Evolutionary conservation across 2,329 filamentous ascomycete genomes (phyloP), one percentile per base, ranked within the genome.

Genomic region (Penicillium frequentans): DNA sequence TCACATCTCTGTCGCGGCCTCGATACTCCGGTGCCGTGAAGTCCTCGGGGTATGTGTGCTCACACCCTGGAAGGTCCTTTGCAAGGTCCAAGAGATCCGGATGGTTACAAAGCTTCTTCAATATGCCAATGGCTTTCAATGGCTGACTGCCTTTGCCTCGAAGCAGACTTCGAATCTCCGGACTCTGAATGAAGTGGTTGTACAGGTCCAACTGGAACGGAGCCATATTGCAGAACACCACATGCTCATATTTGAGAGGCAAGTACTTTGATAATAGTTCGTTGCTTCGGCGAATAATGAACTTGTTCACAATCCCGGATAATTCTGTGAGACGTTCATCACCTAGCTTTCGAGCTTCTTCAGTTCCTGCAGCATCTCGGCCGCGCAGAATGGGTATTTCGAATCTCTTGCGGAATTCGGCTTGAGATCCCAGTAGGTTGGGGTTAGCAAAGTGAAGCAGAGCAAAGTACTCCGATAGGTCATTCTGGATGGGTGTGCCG

Each of bases 21-120:
- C 95, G 86, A 3, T 88, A 81, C 61, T 97, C 93, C 68, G 92
- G 96, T 0, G 90, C 90, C 4, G 96, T 86, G 69, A 91, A 99
- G 69, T 96, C 93, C 2, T 90, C 87, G 0, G 95, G 95, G 69
- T 87, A 95, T 65, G 85, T 85, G 27, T 86, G 72, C 68, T 99
- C 93, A 57, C 89, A 92, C 5, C 95, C 95, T 0, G 93, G 93
- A 29, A 99, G 79, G 70, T 99, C 95, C 0, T 86, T 85, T 0
- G 88, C 81, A 1, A 98, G 81, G 59, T 93, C 90, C 33, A 99
- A 84, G 3, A 99, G 84, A 71, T 99, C 95, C 0, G 95, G 95
- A 68, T 99, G 95, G 67, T 99, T 99, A 81, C 96, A 99, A 14
- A 99, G 87, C 74, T 99, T 99, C 78, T 99, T 99, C 69, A 99